phyloP scores from a whole-genome alignment of 495 filamentous ascomycete species.

The Tuber brumale region DNA sequence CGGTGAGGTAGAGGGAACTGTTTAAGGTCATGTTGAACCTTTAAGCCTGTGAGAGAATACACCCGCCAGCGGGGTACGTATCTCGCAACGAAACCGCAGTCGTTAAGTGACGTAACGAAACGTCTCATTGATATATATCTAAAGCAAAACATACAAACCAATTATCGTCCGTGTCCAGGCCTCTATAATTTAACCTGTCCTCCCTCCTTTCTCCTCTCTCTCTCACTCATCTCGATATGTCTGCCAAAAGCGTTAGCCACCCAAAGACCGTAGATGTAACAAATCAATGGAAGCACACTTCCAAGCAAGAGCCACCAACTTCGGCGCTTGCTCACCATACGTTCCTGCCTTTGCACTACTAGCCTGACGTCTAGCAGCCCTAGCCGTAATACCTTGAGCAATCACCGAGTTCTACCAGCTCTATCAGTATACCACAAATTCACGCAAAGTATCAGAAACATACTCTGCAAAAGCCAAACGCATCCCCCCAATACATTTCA shows the following conservation, averaged over 20 bases:
- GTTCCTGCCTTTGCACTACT: constrained; percentile 73
- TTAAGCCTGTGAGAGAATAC: neutral
- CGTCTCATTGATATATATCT: neutral
- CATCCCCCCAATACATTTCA: constrained; percentile 63
- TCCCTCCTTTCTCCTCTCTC: constrained; percentile 28
- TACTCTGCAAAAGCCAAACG: constrained; percentile 53
- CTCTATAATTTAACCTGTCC: constrained; percentile 51
- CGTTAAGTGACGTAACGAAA: neutral
- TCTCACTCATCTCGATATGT: constrained; percentile 33
- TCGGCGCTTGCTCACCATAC: constrained; percentile 59
- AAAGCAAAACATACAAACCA: neutral
- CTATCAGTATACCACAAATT: constrained; percentile 41
- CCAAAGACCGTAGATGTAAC: neutral
- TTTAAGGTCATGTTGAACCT: neutral
- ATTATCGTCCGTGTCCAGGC: neutral
- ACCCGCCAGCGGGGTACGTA: neutral
- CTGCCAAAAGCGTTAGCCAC: neutral
- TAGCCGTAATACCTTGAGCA: constrained; percentile 88
- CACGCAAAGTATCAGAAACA: neutral
- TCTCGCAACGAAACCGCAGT: neutral
- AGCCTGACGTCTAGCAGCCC: constrained; percentile 77
- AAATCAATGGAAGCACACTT: constrained; percentile 34
- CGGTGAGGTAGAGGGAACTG: neutral
- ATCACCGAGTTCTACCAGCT: constrained; percentile 57
- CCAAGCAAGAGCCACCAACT: constrained; percentile 72